Evolutionary conservation across 148 eudicot genomes (phyloP), one percentile per base, ranked within the genome.

Genomic region (Arctostaphylos glauca): DNA sequence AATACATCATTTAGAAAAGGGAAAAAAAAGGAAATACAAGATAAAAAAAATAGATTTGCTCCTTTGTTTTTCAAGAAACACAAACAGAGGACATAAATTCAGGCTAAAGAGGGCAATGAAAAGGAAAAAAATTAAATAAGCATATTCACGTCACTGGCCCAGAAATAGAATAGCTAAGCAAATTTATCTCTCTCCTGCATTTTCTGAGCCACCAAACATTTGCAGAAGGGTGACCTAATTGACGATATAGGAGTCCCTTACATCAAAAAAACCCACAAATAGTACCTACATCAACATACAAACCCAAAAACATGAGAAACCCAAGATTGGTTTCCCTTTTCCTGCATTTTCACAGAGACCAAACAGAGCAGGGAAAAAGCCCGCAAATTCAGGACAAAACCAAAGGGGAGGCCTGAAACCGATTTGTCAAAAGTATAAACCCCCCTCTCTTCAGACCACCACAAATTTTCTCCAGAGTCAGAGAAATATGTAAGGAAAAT

Each of bases 341-440:
- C 71, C 54, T 43, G 43, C 48, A 46, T 59, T 79, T 78, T 79
- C 81, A 52, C 62, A 52, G 79, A 38, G 31, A 53, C 79, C 44
- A 76, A 53, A 23, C 43, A 76, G 46, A 53, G 7, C 5, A 53
- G 12, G 59, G 41, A 21, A 25, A 23, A 76, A 3, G n/a, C n/a
- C 46, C 19, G 38, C 52, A 74, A 73, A 74, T n/a, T 21, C 2
- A 74, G 23, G 16, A 49, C 38, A 16, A 74, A 48, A 49, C 52
- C 76, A 18, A 47, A 44, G n/a, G 19, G 19, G 6, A 46, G 56
- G 38, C 21, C 76, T 72, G 76, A 72, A 43, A 44, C 9, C 9
- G 5, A 4, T 31, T 31, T 31, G 38, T 31, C 38, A 31, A 31
- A 18, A 55, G 18, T 15, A 56, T 56, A 56, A 56, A 53, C 56